Base-by-base conservation (phyloP, 306 rosid species). In the Cucurbita ficifolia region DNA sequence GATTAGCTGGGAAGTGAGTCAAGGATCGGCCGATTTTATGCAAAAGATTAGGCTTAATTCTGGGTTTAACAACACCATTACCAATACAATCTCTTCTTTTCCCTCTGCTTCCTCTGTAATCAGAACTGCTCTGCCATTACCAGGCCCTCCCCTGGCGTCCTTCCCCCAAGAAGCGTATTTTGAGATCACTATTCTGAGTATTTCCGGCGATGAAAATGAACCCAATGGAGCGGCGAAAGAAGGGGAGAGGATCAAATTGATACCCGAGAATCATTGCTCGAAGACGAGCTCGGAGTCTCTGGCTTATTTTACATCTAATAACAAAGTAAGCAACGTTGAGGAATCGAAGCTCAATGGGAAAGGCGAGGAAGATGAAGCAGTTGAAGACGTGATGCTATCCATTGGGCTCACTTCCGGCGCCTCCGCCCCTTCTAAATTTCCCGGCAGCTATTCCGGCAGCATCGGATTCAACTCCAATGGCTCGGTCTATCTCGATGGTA, bases 91-190 rank as follows among this genome's bases (percentile, higher is more conserved):
- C 77, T 60, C 39, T 59, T 38, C 75, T 81, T 75, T 79, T 8
- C 48, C 55, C 53, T 52, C 74, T 17, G 84, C 83, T 57, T 76
- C 81, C 49, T 88, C 92, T 58, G 87, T 83, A 17, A 82, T 88
- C 13, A 84, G 83, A 51, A 80, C 97, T 17, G 70, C 86, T 59
- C 81, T 94, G 75, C 99, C 99, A 72, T 78, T 95, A 21, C 99
- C 99, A 3, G 97, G 97, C 2, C 99, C 99, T 58, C 73, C 86
- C 21, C 76, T 91, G 72, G 96, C 75, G 40, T 86, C 89, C 3
- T 95, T 95, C 79, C 97, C 99, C 1, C 99, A 89, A 85, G 96
- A 91, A 50, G 91, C 99, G 5, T 95, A 91, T 77, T 95, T 95
- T 75, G 99, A 95, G 76, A 84, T 95, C 55, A 95, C 89, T 2